Conservation (phyloP, 1,284 basidiomycete species). For the Chiua sp. region DNA sequence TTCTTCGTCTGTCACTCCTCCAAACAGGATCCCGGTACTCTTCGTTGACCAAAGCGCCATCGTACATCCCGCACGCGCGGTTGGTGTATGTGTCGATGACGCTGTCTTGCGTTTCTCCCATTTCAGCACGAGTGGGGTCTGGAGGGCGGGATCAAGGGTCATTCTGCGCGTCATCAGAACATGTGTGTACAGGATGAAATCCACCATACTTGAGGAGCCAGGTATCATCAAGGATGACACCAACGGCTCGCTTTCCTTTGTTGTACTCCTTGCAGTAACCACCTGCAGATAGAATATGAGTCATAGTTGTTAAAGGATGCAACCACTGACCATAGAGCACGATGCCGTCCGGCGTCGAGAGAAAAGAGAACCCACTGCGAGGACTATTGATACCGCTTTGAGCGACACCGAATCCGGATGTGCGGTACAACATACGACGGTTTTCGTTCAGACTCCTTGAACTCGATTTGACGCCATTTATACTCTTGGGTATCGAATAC, state of each 20-base stretch:
- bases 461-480: slow-evolving; percentile 85
- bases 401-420: neutral
- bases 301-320: neutral
- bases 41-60: slow-evolving; percentile 81
- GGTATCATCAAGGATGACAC: slow-evolving; percentile 89
- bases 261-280: slow-evolving; percentile 94
- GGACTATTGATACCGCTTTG: slow-evolving; percentile 52
- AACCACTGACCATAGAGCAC: slow-evolving; percentile 73
- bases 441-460: slow-evolving; percentile 68
- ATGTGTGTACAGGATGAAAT: neutral
- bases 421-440: slow-evolving; percentile 62
- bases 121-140: slow-evolving; percentile 61
- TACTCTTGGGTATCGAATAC: slow-evolving; percentile 89
- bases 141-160: slow-evolving; percentile 33
- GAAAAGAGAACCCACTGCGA: slow-evolving; percentile 88
- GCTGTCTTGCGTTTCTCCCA: slow-evolving; percentile 88
- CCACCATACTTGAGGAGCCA: slow-evolving; percentile 80
- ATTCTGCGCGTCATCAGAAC: slow-evolving; percentile 35
- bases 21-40: slow-evolving; percentile 83
- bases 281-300: slow-evolving; percentile 44
- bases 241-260: slow-evolving; percentile 87
- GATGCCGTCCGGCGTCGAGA: slow-evolving; percentile 82
- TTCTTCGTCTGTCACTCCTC: slow-evolving; percentile 93
- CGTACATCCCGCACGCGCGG: slow-evolving; percentile 79
- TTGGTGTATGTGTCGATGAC: slow-evolving; percentile 53